A percentile compares a stretch with the other conserved stretches of the same genome.
Evolutionary conservation across 2,329 filamentous ascomycete species (phyloP).

Genomic region (Alternaria burnsii): DNA sequence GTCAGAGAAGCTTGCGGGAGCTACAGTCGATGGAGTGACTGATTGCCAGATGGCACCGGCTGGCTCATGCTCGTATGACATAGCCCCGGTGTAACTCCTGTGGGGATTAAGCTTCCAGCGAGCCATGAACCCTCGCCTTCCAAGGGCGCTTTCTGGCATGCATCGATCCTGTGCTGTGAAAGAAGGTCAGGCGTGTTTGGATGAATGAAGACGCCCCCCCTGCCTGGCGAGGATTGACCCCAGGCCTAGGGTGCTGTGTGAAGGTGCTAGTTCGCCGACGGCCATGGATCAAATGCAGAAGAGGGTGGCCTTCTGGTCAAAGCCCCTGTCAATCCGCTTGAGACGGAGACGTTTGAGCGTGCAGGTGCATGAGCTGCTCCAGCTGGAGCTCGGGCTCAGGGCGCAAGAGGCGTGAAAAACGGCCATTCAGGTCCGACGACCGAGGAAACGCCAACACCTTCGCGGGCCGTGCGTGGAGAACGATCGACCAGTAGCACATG

Average conservation of each 20-base stretch:
- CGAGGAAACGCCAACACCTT: constrained; percentile 27
- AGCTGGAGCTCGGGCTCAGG: constrained; percentile 30
- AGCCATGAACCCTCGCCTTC: constrained; percentile 37
- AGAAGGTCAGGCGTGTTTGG: constrained; percentile 1
- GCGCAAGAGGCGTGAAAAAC: constrained; percentile 36
- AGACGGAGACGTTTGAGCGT: constrained; percentile 40
- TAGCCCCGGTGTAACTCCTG: constrained; percentile 51
- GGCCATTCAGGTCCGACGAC: constrained; percentile 35
- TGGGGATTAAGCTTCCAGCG: constrained; percentile 44
- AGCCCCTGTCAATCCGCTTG: constrained; percentile 31
- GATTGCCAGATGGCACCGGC: constrained; percentile 43
- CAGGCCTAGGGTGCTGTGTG: constrained; percentile 10
- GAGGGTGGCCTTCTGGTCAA: constrained; percentile 21
- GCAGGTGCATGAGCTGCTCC: constrained; percentile 40
- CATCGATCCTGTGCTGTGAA: neutral
- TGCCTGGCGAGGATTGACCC: constrained; percentile 18
- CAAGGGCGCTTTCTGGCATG: constrained; percentile 10
- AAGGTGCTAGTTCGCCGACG: constrained; percentile 16
- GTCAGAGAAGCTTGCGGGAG: constrained; percentile 48
- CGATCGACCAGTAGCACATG: constrained; percentile 34
- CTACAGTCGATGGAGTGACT: constrained; percentile 44
- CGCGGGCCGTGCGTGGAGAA: constrained; percentile 41
- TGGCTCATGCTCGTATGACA: constrained; percentile 51
- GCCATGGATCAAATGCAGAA: constrained; percentile 19
- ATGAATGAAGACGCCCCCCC: constrained; percentile 4